phyloP scores from a whole-genome alignment of 2,329 filamentous ascomycete genomes.

The Stylonectria norvegica region DNA sequence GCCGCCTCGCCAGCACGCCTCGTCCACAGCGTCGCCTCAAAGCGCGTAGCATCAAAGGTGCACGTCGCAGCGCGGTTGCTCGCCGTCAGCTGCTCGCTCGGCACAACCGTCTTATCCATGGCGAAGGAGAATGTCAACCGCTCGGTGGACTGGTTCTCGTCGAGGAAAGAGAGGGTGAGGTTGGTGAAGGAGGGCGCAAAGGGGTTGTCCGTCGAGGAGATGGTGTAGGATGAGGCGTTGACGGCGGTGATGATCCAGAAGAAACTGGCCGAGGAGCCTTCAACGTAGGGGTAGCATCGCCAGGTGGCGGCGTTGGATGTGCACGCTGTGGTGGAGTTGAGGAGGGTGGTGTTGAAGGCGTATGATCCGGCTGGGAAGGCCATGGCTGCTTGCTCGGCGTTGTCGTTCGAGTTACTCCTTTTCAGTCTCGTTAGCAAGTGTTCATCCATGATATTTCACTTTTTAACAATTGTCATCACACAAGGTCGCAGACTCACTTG shows the following conservation, averaged over 20 bases:
- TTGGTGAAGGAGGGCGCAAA: constrained; percentile 56
- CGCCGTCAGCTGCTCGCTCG: constrained; percentile 40
- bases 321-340: constrained; percentile 51
- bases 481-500: constrained; percentile 34
- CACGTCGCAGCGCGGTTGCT: constrained; percentile 50
- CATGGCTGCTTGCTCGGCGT: constrained; percentile 9
- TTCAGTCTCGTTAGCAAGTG: background rate
- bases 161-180: constrained; percentile 46
- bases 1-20: constrained; percentile 26
- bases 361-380: constrained; percentile 62
- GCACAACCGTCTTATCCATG: constrained; percentile 51
- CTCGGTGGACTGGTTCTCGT: constrained; percentile 47
- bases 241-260: constrained; percentile 55
- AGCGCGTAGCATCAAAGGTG: constrained; percentile 53
- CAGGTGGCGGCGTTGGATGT: constrained; percentile 57
- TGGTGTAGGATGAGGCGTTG: constrained; percentile 42
- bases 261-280: constrained; percentile 48
- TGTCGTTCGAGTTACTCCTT: constrained; percentile 3
- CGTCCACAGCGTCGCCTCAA: constrained; percentile 61
- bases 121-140: constrained; percentile 56
- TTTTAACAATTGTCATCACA: too few species aligned
- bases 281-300: constrained; percentile 56
- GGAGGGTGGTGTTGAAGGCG: constrained; percentile 56
- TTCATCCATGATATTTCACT: background rate
- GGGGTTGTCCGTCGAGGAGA: constrained; percentile 54